Base-by-base conservation (phyloP, 345 rosid species). In the Dipteronia sinensis region DNA sequence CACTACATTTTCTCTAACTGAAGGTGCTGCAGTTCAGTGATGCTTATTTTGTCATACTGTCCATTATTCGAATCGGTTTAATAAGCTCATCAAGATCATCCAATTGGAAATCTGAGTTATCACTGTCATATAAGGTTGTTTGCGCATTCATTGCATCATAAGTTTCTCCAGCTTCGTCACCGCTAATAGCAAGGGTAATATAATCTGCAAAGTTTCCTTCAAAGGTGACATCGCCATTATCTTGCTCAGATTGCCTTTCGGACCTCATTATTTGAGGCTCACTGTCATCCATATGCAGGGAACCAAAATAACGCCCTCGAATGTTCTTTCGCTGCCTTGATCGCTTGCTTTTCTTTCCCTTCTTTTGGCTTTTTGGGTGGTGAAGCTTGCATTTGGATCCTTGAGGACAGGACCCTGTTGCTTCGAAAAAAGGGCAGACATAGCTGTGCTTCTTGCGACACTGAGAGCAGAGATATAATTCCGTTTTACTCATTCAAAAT, bases 381-480 rank as follows among this genome's bases (percentile, higher is more conserved):
- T 93, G 97, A 78, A 93, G 97, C 87, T 90, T 93, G 93, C 98
- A 93, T 79, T 91, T 91, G 64, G 92, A 83, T 82, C 97, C 98
- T 73, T 85, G 87, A 58, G 92, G 82, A 83, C 98, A 94, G 62
- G 86, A 87, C 72, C 98, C 97, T 22, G 88, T 91, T 46, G 93
- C 91, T 83, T 91, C 91, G 46, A 86, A 93, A 56, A 66, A 72
- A 22, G 98, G 97, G 87, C 98, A 94, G 73, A 85, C 89, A 77
- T 89, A 88, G 82, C 91, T 93, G 90, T 94, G 98, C 93, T 91
- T 94, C 93, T 90, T 94, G 88, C 85, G 89, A 86, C 98, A 94
- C 98, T 96, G 97, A 88, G 71, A 85, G 82, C 89, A 92, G 75
- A 86, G 75, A 81, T 73, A 75, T 13, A 59, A 79, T 78, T 81